These are phyloP conservation scores for Conticribra guillardii DNA, from an alignment of 108 stramenopile genomes.

Conservation along the genomic window DNA sequence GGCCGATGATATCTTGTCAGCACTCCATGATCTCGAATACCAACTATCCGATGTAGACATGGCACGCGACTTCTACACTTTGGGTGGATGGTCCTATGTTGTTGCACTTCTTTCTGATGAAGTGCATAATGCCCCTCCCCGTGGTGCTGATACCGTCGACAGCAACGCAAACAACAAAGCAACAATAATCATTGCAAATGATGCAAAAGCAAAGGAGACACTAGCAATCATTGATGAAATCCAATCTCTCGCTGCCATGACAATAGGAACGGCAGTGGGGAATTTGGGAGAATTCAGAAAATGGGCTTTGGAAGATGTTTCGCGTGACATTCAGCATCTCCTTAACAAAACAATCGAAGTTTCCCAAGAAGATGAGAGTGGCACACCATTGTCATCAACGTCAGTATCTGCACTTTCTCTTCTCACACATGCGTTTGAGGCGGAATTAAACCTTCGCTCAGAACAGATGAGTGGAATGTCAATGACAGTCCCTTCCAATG, in stretches of 20 bases:
- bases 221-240: constrained; percentile 44
- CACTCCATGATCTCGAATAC: constrained; percentile 87
- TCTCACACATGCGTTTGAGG: constrained; percentile 1
- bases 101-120: constrained; percentile 67
- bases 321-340: not conserved
- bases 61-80: constrained; percentile 93
- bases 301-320: constrained; percentile 77
- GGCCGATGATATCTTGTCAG: constrained; percentile 53
- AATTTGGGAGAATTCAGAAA: constrained; percentile 85
- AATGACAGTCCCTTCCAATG: not conserved
- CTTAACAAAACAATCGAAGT: not conserved
- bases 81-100: constrained; percentile 89
- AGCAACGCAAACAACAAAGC: not conserved
- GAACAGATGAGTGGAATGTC: not conserved
- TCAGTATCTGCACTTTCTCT: constrained; percentile 15
- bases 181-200: not conserved
- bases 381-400: not conserved
- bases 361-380: not conserved
- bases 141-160: not conserved
- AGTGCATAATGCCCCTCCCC: constrained; percentile 32
- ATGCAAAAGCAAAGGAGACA: constrained; percentile 6
- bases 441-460: not conserved
- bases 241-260: constrained; percentile 82
- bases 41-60: constrained; percentile 92
- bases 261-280: constrained; percentile 91